A percentile compares a stretch with the other conserved stretches of the same genome.
Evolutionary conservation across 495 filamentous ascomycete genomes (phyloP).

Genomic region (Aspergillus funiculosus): DNA sequence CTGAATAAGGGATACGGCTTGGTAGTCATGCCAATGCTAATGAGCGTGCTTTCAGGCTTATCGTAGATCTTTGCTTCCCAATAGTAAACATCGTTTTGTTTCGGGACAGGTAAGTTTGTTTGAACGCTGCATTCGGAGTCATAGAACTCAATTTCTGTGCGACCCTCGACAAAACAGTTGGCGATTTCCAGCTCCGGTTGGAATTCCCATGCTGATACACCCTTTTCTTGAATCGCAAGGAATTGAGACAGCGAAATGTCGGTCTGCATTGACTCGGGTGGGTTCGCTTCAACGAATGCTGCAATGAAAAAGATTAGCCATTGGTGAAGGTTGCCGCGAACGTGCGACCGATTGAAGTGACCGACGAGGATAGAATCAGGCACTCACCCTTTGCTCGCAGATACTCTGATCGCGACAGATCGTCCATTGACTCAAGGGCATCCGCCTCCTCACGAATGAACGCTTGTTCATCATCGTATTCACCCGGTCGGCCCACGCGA

Average conservation of each 20-base stretch:
- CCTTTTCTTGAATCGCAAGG: constrained; percentile 97
- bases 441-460: constrained; percentile 89
- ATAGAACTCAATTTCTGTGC: constrained; percentile 98
- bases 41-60: constrained; percentile 78
- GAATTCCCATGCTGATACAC: constrained; percentile 98
- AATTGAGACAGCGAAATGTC: constrained; percentile 98
- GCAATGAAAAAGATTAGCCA: constrained; percentile 15
- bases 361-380: background rate
- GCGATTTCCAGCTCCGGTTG: constrained; percentile 97
- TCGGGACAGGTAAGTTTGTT: constrained; percentile 92
- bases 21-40: constrained; percentile 88
- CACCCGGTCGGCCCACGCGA: constrained; percentile 86
- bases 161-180: constrained; percentile 94
- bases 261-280: constrained; percentile 89
- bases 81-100: constrained; percentile 98
- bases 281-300: constrained; percentile 94
- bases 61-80: constrained; percentile 99
- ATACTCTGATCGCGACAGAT: constrained; percentile 84
- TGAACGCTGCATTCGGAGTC: constrained; percentile 96
- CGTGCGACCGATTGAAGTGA: no score
- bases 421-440: constrained; percentile 93
- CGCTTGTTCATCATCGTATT: constrained; percentile 96
- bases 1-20: constrained; percentile 96
- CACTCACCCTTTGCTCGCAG: constrained; percentile 87
- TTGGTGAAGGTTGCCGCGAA: background rate